phyloP scores from a whole-genome alignment of 805 yeast genomes.

The Teunomyces cretensis region DNA sequence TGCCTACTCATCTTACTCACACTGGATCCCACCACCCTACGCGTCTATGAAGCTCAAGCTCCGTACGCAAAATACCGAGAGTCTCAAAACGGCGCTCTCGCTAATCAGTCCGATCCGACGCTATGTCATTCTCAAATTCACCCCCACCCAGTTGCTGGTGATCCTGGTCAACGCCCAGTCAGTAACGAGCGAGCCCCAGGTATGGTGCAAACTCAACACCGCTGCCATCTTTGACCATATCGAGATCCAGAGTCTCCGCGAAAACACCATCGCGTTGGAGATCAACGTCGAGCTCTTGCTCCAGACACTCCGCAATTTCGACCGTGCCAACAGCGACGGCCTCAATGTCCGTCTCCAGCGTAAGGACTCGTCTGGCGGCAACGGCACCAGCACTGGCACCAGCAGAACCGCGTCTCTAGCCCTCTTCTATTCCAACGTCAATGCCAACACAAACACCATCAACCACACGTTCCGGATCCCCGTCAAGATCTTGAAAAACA shows the following conservation, averaged over 20 bases:
- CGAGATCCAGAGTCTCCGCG: conserved; percentile 52
- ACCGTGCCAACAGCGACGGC: conserved; percentile 50
- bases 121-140: conserved; percentile 56
- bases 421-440: conserved; percentile 51
- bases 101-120: conserved; percentile 55
- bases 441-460: conserved; percentile 44
- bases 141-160: conserved; percentile 47
- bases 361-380: conserved; percentile 30
- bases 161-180: conserved; percentile 47
- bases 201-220: conserved; percentile 60
- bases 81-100: conserved; percentile 40
- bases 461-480: conserved; percentile 72
- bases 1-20: too few relatives aligned
- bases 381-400: conserved; percentile 20
- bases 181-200: conserved; percentile 57
- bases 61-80: conserved; percentile 23
- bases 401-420: conserved; percentile 53
- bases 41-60: conserved; percentile 26
- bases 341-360: conserved; percentile 53
- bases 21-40: conserved; percentile 2
- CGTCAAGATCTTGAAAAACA: conserved; percentile 57
- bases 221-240: conserved; percentile 46
- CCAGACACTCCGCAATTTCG: conserved; percentile 58
- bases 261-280: conserved; percentile 58
- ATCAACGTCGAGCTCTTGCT: conserved; percentile 59